phyloP scores from a whole-genome alignment of 441 rosid genomes.

The Brassica hybrid region DNA sequence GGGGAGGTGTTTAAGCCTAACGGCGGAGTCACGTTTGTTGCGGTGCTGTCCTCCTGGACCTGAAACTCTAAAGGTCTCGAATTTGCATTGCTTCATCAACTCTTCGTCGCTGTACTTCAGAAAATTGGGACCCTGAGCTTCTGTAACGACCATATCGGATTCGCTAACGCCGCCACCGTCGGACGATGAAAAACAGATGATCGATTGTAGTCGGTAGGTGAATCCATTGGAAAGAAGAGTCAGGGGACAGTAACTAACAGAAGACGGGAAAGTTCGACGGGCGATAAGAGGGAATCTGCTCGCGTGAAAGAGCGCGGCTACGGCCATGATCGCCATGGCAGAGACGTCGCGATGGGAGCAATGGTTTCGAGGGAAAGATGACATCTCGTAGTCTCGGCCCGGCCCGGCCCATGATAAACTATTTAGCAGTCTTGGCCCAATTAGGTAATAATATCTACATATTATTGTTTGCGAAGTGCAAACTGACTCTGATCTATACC shows the following conservation, averaged over 20 bases:
- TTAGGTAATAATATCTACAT: too few relatives aligned
- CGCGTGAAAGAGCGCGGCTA: slow-evolving; percentile 38
- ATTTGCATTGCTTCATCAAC: slow-evolving; percentile 76
- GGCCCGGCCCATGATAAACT: slow-evolving; percentile 19
- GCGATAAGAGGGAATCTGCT: slow-evolving; percentile 33
- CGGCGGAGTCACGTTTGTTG: slow-evolving; percentile 97
- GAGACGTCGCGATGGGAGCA: slow-evolving; percentile 16
- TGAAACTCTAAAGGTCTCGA: slow-evolving; percentile 73
- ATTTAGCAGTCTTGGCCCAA: neutral
- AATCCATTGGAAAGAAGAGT: slow-evolving; percentile 6
- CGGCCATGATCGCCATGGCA: slow-evolving; percentile 40
- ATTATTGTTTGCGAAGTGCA: too few relatives aligned
- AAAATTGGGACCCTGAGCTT: slow-evolving; percentile 36
- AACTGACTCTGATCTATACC: too few relatives aligned
- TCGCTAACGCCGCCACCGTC: neutral
- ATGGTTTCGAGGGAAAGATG: slow-evolving; percentile 17
- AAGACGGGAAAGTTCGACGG: slow-evolving; percentile 23
- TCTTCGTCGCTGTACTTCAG: slow-evolving; percentile 71
- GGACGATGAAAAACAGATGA: slow-evolving; percentile 32
- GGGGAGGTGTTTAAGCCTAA: slow-evolving; percentile 82
- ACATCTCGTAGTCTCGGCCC: slow-evolving; percentile 18
- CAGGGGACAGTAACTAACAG: neutral
- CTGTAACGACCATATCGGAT: neutral
- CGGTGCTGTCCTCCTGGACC: slow-evolving; percentile 99
- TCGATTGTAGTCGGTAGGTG: slow-evolving; percentile 1